phyloP scores from a whole-genome alignment of 345 rosid species.

The Salix brachista region DNA sequence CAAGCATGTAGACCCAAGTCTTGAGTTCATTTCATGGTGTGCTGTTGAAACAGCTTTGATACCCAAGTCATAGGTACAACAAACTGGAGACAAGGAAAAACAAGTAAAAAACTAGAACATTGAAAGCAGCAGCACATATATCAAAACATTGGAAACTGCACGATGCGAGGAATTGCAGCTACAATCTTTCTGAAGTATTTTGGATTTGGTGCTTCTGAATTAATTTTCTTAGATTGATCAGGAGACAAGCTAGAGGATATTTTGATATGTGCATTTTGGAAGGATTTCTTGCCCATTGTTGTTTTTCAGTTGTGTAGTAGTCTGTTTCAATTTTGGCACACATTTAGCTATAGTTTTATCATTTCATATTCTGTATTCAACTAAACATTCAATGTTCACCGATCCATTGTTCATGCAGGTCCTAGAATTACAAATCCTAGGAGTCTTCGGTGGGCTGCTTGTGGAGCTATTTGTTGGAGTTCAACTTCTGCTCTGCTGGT shows the following conservation, averaged over 20 bases:
- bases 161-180: background rate
- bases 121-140: background rate
- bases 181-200: background rate
- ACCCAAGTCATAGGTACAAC: background rate
- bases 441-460: slow-evolving; percentile 83
- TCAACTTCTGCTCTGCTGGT: slow-evolving; percentile 67
- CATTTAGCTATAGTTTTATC: background rate
- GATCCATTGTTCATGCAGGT: slow-evolving; percentile 34
- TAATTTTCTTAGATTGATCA: background rate
- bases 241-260: background rate
- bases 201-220: background rate
- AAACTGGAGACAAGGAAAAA: background rate
- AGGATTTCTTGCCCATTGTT: background rate
- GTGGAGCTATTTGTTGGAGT: slow-evolving; percentile 71
- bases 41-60: background rate
- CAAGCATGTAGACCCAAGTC: background rate
- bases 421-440: slow-evolving; percentile 61
- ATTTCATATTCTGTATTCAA: background rate
- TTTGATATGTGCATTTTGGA: background rate
- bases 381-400: background rate
- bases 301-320: background rate
- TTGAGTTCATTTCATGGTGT: background rate
- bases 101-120: background rate
- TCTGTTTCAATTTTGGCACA: background rate
- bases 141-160: background rate